Percentiles rank a stretch among this genome's conserved stretches.
These are phyloP conservation scores for Nicotiana noctiflora DNA, from an alignment of 257 asterid species.

Conservation along the genomic window DNA sequence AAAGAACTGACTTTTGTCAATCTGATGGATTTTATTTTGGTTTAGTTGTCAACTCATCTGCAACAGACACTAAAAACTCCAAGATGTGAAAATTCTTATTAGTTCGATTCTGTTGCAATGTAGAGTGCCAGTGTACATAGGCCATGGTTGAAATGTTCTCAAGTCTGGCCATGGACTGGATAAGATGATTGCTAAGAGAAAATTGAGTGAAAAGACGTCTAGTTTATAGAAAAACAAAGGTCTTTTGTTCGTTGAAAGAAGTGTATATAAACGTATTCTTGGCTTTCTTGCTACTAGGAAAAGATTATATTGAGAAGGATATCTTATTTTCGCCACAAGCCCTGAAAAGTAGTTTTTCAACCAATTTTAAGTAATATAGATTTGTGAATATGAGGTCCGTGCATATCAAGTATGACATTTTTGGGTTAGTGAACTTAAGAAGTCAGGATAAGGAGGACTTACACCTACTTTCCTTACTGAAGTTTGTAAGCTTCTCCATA, in stretches of 20 bases:
- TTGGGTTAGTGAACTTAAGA: not conserved
- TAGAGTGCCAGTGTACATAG: not conserved
- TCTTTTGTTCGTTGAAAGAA: not conserved
- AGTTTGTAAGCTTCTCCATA: not conserved
- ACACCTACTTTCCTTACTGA: not conserved
- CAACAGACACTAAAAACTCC: not conserved
- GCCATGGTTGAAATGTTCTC: not conserved
- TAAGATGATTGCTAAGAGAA: not conserved
- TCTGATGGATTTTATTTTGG: not conserved
- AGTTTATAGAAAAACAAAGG: not conserved
- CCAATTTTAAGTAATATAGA: not conserved
- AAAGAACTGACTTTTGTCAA: not conserved
- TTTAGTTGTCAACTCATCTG: conserved; percentile 1
- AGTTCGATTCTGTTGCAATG: not conserved
- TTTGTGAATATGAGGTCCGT: not conserved
- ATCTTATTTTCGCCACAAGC: not conserved
- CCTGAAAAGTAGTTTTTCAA: not conserved
- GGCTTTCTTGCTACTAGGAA: not conserved
- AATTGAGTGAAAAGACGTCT: not conserved
- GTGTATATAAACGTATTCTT: not conserved
- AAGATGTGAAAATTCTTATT: not conserved
- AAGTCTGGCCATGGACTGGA: not conserved
- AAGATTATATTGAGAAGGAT: conserved; percentile 3
- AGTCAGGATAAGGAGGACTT: not conserved
- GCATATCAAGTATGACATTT: not conserved